Percentiles rank a stretch among this genome's conserved stretches.
Conservation (phyloP, 257 asterid genomes). For the Eustoma russellianum region DNA sequence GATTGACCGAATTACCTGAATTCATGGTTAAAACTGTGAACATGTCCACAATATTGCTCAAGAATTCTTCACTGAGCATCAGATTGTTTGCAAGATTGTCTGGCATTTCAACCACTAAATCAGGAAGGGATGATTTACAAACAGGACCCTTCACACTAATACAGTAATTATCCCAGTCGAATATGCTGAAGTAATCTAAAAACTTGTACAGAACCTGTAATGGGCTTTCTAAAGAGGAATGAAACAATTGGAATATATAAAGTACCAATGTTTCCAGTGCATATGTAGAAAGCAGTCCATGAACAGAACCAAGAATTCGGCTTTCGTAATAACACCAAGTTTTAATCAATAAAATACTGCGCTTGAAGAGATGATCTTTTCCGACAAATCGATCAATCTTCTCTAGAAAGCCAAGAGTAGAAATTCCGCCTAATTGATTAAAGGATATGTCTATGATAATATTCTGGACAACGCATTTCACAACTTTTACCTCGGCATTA, state of each 20-base stretch:
- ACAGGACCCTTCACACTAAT: conserved; percentile 78
- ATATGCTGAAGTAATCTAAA: conserved; percentile 66
- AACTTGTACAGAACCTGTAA: conserved; percentile 63
- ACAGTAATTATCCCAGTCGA: conserved; percentile 78
- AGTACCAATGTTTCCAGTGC: conserved; percentile 43
- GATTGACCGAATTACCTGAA: conserved; percentile 31
- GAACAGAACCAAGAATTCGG: conserved; percentile 82
- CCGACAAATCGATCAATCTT: conserved; percentile 80
- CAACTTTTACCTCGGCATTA: conserved; percentile 89
- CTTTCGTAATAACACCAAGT: conserved; percentile 90
- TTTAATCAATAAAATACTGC: conserved; percentile 67
- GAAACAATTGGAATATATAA: conserved; percentile 36
- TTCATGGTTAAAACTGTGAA: conserved; percentile 42
- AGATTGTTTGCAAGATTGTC: conserved; percentile 22
- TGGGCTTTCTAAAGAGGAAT: conserved; percentile 36
- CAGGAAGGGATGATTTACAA: conserved; percentile 44
- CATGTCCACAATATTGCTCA: conserved; percentile 46
- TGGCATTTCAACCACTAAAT: conserved; percentile 48
- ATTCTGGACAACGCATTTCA: conserved; percentile 73
- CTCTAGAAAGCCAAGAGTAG: conserved; percentile 93
- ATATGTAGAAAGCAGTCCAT: conserved; percentile 63
- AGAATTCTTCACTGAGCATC: conserved; percentile 52
- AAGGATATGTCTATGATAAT: conserved; percentile 76
- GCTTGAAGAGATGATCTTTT: conserved; percentile 68
- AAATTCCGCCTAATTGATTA: conserved; percentile 91